phyloP scores from a whole-genome alignment of 2,329 filamentous ascomycete species.

The Diaporthe ampelina region DNA sequence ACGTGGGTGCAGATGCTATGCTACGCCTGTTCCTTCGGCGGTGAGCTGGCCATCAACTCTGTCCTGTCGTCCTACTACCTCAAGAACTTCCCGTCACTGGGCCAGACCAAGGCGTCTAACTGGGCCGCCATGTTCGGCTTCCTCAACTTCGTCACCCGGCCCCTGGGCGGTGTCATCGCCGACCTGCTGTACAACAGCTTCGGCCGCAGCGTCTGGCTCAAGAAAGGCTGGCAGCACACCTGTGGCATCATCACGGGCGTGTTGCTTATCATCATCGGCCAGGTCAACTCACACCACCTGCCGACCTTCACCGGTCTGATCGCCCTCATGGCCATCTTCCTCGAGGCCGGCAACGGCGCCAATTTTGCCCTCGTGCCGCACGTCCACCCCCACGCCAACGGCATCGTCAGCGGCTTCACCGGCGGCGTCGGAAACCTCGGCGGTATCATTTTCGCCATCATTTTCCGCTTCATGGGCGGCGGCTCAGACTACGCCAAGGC shows the following conservation, averaged over 20 bases:
- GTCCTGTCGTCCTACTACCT: slow-evolving; percentile 71
- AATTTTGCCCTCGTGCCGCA: slow-evolving; percentile 91
- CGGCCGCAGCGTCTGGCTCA: slow-evolving; percentile 56
- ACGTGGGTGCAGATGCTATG: slow-evolving; percentile 67
- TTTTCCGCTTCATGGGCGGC: slow-evolving; percentile 79
- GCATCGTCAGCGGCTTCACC: slow-evolving; percentile 80
- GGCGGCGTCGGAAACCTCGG: slow-evolving; percentile 88
- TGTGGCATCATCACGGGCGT: slow-evolving; percentile 74
- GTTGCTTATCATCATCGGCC: slow-evolving; percentile 72
- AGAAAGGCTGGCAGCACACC: slow-evolving; percentile 71
- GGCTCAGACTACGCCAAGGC: slow-evolving; percentile 76
- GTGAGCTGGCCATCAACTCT: slow-evolving; percentile 73
- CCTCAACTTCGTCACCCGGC: slow-evolving; percentile 77
- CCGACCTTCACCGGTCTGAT: slow-evolving; percentile 82
- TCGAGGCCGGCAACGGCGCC: slow-evolving; percentile 87
- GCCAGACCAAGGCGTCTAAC: slow-evolving; percentile 68
- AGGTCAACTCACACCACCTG: slow-evolving; percentile 72
- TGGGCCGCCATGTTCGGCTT: slow-evolving; percentile 83
- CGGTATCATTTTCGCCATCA: slow-evolving; percentile 85
- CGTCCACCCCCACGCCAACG: slow-evolving; percentile 86
- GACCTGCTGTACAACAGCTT: slow-evolving; percentile 63
- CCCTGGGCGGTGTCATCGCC: slow-evolving; percentile 72
- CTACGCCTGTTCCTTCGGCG: slow-evolving; percentile 76
- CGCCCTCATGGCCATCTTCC: slow-evolving; percentile 82
- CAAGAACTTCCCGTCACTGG: slow-evolving; percentile 70